Base-by-base conservation (phyloP, 2,329 filamentous ascomycete genomes). In the Colletotrichum lupini region DNA sequence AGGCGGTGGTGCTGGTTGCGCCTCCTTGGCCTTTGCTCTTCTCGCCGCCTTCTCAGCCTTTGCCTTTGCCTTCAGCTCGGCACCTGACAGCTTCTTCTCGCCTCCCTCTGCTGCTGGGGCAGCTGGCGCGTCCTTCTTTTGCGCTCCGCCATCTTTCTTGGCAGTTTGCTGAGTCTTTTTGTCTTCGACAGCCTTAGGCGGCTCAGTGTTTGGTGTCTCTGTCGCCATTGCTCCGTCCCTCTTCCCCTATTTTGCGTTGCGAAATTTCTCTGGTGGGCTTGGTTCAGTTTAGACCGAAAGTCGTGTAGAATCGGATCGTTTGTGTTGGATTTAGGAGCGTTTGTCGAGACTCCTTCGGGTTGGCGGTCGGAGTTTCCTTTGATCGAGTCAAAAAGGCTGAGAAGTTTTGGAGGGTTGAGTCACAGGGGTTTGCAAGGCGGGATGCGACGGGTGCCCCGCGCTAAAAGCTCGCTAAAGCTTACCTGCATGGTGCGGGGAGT, bases 21-120 rank as follows among this genome's bases (percentile, higher is more conserved):
- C 85, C 35, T 86, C 85, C 80, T 92, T 94, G 78, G 88, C 90
- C 79, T 92, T 92, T 61, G 93, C 94, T 85, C 96, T 90, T 74
- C 94, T 89, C 59, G 95, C 95, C 65, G 94, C 93, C 85, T 98
- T 98, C 81, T 98, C 96, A 37, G 94, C 95, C 82, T 98, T 96
- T 74, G 93, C 93, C 81, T 91, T 92, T 79, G 95, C 96, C 85
- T 98, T 98, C 79, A 97, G 81, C 82, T 97, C 93, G 24, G 94
- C 95, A 46, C 89, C 89, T 1, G 93, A 91, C 37, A 94, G 85
- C 81, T 94, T 93, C 77, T 86, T 86, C 70, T 85, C 84, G 68
- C 67, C 71, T 61, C 79, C 81, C 9, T 69, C 71, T 77, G 42
- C 71, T 77, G 42, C 19, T 22, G 42, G 11, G 6, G 24, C 37